Conservation (phyloP, 345 rosid genomes). For the Euclidium syriacum region DNA sequence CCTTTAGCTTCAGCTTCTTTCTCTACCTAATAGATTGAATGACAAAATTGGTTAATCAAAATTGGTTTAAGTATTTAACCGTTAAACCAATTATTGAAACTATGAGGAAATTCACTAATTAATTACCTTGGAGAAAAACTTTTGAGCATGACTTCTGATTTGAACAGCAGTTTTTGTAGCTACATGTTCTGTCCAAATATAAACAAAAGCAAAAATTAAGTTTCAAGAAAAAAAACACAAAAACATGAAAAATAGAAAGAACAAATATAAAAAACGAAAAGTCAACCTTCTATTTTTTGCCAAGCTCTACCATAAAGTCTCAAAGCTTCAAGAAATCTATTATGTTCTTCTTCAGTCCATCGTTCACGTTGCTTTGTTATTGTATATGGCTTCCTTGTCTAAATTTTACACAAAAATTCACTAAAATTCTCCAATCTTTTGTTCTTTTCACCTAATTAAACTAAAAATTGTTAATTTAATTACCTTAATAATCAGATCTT, state of each 20-base stretch:
- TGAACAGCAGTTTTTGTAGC: constrained; percentile 93
- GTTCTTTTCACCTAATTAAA: not conserved
- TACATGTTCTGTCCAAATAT: constrained; percentile 55
- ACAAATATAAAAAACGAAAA: not conserved
- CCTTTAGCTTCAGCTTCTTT: constrained; percentile 93
- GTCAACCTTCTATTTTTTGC: constrained; percentile 81
- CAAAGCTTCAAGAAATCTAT: constrained; percentile 81
- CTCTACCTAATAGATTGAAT: constrained; percentile 57
- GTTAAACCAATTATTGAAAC: too few species aligned
- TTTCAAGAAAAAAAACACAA: not conserved
- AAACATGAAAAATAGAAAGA: not conserved
- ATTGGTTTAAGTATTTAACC: too few species aligned
- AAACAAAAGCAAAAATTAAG: not conserved
- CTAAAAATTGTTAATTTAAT: not conserved
- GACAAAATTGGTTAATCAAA: not conserved
- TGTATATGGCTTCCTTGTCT: constrained; percentile 85
- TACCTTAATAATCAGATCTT: constrained; percentile 30
- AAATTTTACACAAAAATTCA: not conserved
- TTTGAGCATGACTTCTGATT: constrained; percentile 97
- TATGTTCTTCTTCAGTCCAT: constrained; percentile 95
- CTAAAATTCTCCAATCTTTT: not conserved
- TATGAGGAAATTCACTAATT: too few species aligned
- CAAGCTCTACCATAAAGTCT: constrained; percentile 85
- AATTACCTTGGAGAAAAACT: constrained; percentile 90
- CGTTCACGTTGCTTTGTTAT: constrained; percentile 83